Base-by-base conservation (phyloP, 345 rosid genomes). In the Adansonia digitata region DNA sequence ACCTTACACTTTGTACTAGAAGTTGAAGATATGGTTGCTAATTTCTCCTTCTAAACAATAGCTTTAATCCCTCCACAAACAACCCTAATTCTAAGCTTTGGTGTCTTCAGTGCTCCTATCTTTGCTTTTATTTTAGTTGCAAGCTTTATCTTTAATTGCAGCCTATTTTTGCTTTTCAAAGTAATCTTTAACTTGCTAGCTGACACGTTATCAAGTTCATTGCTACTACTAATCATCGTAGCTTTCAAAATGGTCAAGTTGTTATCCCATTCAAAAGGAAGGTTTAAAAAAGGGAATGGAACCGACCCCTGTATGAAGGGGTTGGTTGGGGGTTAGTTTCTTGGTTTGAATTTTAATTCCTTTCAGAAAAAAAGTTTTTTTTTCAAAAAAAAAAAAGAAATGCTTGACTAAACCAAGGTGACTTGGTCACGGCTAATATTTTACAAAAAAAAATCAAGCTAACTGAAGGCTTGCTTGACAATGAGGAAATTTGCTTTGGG, bases 111-210 rank as follows among this genome's bases (percentile, higher is more conserved):
- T 0, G 83, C 86, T 9, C 93, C 98, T 79, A 89, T 80, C 84
- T 94, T 92, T 69, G 80, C 88, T 68, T 81, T 89, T 74, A 91
- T 93, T 74, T 87, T 92, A 0, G 98, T 89, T 0, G 85, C 89
- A 15, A 91, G 31, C 46, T 75, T 72, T 22, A 94, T 71, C 89
- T 87, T 92, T 78, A 94, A 73, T 18, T 82, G 77, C 7, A 91
- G 46, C 0, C 86, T 92, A 10, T 68, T 85, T 74, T 83, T 88
- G 78, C 80, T 86, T 86, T 90, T 94, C 70, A 91, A 59, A 2
- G 83, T 84, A 2, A 73, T 69, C 76, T 80, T 89, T 22, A 94
- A 31, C 69, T 88, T 84, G 34, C 68, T 29, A 20, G 87, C 90
- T 2, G 94, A 76, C 0, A 72, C 5, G 40, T 85, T 88, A 3